Percentiles rank a stretch among this genome's conserved stretches.
These are phyloP conservation scores for Hanseniaspora clermontiae DNA, from an alignment of 805 yeast genomes.

Conservation along the genomic window DNA sequence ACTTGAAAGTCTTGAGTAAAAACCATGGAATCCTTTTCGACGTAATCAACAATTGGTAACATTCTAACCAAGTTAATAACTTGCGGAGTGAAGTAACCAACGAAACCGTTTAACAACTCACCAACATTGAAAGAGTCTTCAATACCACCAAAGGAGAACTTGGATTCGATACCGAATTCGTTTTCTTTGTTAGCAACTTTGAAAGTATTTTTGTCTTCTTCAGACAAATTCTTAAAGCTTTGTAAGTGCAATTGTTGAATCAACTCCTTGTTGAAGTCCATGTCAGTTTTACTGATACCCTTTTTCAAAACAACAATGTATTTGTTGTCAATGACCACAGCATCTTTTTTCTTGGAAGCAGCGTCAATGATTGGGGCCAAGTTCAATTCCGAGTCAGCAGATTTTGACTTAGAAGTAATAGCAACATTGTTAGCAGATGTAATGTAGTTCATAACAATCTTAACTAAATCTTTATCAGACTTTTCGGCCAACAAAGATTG, in stretches of 20 bases:
- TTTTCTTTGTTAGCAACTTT: conserved; percentile 26
- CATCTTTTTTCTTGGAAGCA: neutral
- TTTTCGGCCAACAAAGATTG: conserved; percentile 12
- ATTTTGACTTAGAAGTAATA: neutral
- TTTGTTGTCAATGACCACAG: conserved; percentile 43
- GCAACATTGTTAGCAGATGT: neutral
- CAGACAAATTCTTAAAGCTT: conserved; percentile 27
- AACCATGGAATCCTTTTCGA: conserved; percentile 67
- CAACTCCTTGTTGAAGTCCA: conserved; percentile 56
- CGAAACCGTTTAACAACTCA: conserved; percentile 56
- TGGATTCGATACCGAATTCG: conserved; percentile 17
- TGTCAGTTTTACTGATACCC: conserved; percentile 39
- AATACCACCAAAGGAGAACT: conserved; percentile 36
- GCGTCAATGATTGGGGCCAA: conserved; percentile 11
- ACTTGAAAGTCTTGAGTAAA: conserved; percentile 48
- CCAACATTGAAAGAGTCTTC: conserved; percentile 50
- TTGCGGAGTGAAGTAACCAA: conserved; percentile 69
- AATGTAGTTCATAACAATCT: neutral
- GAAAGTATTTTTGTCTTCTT: conserved; percentile 29
- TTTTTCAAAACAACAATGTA: conserved; percentile 80
- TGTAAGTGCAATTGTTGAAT: conserved; percentile 42
- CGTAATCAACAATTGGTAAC: conserved; percentile 51
- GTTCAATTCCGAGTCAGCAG: neutral
- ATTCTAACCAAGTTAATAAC: conserved; percentile 62
- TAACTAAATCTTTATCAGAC: conserved; percentile 17